These are phyloP conservation scores for Didymella exigua DNA, from an alignment of 2,329 filamentous ascomycete genomes.

Conservation along the genomic window DNA sequence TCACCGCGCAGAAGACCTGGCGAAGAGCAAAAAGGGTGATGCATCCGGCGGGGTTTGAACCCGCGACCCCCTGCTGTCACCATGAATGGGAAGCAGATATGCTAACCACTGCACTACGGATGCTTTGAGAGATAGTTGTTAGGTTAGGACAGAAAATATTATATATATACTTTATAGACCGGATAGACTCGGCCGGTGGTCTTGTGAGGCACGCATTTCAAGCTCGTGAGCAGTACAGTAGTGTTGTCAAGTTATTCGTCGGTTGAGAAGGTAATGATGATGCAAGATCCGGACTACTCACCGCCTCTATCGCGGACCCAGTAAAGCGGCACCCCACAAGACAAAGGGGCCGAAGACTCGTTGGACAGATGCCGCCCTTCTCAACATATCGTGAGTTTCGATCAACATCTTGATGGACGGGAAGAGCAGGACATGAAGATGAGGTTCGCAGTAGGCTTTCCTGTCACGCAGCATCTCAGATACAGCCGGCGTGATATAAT, in stretches of 20 bases:
- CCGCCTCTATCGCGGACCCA: neutral
- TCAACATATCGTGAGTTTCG: too few species aligned
- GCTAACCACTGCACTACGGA: conserved; percentile 49
- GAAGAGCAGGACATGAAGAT: neutral
- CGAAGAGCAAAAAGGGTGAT: neutral
- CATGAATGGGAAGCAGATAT: conserved; percentile 46
- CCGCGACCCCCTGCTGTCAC: conserved; percentile 34
- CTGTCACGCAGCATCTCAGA: neutral
- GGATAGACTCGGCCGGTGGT: too few species aligned
- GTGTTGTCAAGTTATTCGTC: neutral
- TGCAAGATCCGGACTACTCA: neutral
- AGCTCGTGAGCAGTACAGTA: too few species aligned
- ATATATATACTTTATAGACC: neutral
- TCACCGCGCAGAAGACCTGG: neutral
- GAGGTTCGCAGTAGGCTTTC: neutral
- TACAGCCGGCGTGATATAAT: neutral
- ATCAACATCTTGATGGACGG: too few species aligned
- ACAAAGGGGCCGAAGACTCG: neutral
- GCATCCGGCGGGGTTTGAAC: conserved; percentile 36
- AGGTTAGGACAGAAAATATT: neutral
- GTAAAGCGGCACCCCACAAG: neutral
- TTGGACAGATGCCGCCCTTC: too few species aligned
- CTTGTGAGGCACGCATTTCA: too few species aligned
- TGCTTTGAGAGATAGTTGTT: conserved; percentile 19
- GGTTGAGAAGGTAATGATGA: neutral